phyloP scores from a whole-genome alignment of 768 basidiomycete genomes.

The Clitopilus hobsonii region DNA sequence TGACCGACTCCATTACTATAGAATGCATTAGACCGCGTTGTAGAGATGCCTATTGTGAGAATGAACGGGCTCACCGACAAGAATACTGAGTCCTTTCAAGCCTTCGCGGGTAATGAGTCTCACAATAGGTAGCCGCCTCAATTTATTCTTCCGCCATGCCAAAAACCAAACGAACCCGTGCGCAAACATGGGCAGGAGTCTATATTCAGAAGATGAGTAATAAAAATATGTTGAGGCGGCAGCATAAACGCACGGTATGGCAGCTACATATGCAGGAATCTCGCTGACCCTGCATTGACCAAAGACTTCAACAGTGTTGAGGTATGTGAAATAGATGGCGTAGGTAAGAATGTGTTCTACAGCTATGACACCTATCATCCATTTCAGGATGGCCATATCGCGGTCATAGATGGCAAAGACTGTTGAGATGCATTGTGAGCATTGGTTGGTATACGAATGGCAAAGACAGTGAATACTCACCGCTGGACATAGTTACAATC shows the following conservation, averaged over 20 bases:
- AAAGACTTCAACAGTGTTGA: not conserved
- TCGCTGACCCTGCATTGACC: not conserved
- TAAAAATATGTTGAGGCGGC: not conserved
- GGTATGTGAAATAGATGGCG: not conserved
- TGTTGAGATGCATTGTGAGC: not conserved
- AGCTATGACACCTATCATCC: not conserved
- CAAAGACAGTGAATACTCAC: not conserved
- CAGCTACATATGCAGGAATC: not conserved
- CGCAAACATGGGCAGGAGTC: not conserved
- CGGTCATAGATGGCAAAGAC: not conserved
- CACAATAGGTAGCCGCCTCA: not conserved
- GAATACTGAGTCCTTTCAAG: not conserved
- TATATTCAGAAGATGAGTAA: not conserved
- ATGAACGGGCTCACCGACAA: not conserved
- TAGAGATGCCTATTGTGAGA: no score
- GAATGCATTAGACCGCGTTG: no score
- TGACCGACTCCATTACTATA: not conserved
- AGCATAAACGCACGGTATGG: not conserved
- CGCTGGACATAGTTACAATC: not conserved
- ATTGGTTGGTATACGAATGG: not conserved
- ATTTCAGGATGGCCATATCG: not conserved
- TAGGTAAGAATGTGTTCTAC: not conserved
- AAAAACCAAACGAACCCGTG: not conserved
- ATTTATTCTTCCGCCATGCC: not conserved
- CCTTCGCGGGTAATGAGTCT: not conserved